phyloP scores from a whole-genome alignment of 352 stramenopile genomes.

The Pseudoperonospora humuli region DNA sequence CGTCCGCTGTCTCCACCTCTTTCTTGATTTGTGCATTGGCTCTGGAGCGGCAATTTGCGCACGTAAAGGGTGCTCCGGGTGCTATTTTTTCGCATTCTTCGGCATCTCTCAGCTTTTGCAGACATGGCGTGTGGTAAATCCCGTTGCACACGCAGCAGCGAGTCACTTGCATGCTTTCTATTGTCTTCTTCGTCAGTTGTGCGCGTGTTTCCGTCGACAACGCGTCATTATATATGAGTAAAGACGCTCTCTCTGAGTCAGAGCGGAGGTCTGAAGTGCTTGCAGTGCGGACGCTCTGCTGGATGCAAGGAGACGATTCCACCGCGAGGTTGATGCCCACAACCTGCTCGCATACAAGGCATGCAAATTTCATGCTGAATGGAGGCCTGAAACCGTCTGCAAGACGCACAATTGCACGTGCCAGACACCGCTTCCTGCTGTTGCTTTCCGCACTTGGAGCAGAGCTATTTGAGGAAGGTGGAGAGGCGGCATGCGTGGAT shows the following conservation, averaged over 20 bases:
- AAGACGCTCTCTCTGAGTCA: conserved; percentile 2
- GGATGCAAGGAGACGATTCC: not conserved
- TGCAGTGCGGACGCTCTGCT: conserved; percentile 12
- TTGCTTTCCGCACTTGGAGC: conserved; percentile 11
- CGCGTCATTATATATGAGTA: not conserved
- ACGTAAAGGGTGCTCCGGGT: conserved; percentile 12
- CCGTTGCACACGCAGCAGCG: conserved; percentile 32
- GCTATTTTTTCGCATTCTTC: not conserved
- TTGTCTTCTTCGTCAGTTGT: not conserved
- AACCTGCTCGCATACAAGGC: conserved; percentile 33
- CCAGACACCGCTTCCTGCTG: conserved; percentile 12
- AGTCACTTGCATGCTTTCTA: conserved; percentile 6
- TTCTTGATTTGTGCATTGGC: conserved; percentile 1
- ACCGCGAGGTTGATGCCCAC: conserved; percentile 4
- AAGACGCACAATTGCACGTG: conserved; percentile 4
- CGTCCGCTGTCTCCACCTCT: not conserved
- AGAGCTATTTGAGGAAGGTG: conserved; percentile 11
- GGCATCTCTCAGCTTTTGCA: conserved; percentile 4
- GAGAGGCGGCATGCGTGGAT: conserved; percentile 1
- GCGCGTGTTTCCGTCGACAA: not conserved
- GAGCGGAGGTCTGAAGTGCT: not conserved
- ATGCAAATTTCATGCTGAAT: conserved; percentile 31
- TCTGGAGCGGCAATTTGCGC: conserved; percentile 13
- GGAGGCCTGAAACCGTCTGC: not conserved
- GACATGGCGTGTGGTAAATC: conserved; percentile 36